phyloP scores from a whole-genome alignment of 2,329 filamentous ascomycete species.

The Talaromyces sp. region DNA sequence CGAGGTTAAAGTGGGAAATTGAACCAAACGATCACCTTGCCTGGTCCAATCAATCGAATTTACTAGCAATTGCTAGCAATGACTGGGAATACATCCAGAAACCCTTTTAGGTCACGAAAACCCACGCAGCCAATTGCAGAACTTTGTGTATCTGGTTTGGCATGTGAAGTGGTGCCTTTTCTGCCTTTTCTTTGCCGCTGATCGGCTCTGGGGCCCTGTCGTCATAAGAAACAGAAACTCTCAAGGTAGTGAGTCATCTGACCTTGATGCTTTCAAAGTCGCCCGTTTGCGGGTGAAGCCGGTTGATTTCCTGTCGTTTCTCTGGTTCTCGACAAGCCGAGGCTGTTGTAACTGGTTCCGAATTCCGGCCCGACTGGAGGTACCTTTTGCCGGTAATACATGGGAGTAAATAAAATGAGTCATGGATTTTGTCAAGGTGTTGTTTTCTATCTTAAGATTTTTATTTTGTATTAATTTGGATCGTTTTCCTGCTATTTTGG shows the following conservation, averaged over 20 bases:
- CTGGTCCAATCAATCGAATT: not conserved
- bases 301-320: not conserved
- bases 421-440: not conserved
- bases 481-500: not conserved
- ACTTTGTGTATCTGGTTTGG: not conserved
- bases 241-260: not conserved
- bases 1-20: not conserved
- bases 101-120: not conserved
- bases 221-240: not conserved
- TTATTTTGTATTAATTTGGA: not conserved
- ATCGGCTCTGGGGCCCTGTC: not conserved
- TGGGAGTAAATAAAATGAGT: not conserved
- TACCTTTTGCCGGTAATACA: not conserved
- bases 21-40: not conserved
- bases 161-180: not conserved
- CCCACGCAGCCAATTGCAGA: not conserved
- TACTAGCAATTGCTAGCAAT: not conserved
- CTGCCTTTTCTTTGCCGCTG: not conserved
- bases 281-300: conserved; percentile 10
- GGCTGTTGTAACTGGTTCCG: not conserved
- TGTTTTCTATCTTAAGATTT: not conserved
- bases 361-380: not conserved
- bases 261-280: not conserved
- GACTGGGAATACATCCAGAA: not conserved
- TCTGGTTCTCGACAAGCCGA: not conserved